A percentile compares a stretch with the other conserved stretches of the same genome.
Evolutionary conservation across 305 asterid species (phyloP).

Genomic region (Fraxinus floribunda): DNA sequence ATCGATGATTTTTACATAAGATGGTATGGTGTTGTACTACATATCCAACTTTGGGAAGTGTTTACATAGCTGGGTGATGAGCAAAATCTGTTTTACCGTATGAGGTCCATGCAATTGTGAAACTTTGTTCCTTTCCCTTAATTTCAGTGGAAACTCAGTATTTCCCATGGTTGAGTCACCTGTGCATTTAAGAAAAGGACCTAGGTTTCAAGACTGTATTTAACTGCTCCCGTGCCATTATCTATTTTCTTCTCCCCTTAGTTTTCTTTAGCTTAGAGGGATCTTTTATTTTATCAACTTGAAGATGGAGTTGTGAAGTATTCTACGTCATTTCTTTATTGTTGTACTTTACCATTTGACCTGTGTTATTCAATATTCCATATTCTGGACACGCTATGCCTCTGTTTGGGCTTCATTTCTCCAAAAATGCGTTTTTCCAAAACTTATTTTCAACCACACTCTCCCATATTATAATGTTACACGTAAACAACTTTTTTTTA

Average conservation of each 20-base stretch:
- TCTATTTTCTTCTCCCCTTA: not conserved
- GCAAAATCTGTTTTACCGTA: not conserved
- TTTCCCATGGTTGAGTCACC: not conserved
- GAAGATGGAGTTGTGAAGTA: not conserved
- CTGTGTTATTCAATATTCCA: not conserved
- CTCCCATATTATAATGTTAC: too few species aligned
- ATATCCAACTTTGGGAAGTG: not conserved
- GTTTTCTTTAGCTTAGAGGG: not conserved
- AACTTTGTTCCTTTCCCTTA: not conserved
- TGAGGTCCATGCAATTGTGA: not conserved
- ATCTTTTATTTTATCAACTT: not conserved
- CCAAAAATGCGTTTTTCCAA: too few species aligned
- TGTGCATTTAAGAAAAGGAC: constrained; percentile 10
- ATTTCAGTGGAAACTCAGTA: not conserved
- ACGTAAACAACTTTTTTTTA: too few species aligned
- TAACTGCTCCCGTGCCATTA: not conserved
- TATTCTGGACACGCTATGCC: not conserved
- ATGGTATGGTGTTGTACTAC: not conserved
- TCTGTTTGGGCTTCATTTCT: too few species aligned
- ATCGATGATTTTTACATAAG: not conserved
- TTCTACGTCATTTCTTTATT: not conserved
- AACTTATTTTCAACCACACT: too few species aligned
- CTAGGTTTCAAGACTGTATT: not conserved
- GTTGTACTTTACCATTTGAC: not conserved
- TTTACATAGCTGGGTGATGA: constrained; percentile 9